Base-by-base conservation (phyloP, 2,329 filamentous ascomycete species). In the Botrytis cinerea region DNA sequence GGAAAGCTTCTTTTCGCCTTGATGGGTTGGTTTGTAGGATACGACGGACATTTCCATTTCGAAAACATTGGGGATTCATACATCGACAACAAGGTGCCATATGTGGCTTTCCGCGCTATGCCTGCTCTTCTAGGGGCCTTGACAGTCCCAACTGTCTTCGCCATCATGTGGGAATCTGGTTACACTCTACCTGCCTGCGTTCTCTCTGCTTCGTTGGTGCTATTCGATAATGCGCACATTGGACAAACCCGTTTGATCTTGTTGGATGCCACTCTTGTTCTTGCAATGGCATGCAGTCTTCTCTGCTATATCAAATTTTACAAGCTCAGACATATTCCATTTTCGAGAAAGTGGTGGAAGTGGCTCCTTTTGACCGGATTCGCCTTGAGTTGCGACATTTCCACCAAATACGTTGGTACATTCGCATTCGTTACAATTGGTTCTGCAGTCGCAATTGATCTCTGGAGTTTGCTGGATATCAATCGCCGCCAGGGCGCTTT, bases 111-210 rank as follows among this genome's bases (percentile, higher is more conserved):
- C 85, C 93, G 96, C 79, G 92, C 95, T 63, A 89, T 99, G 86
- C 96, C 96, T 60, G 96, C 96, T 74, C 89, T 96, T 68, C 90
- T 98, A 78, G 96, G 96, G 77, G 92, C 96, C 73, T 86, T 99
- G 78, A 99, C 96, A 18, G 94, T 99, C 70, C 92, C 95, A n/a
- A 92, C 95, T 66, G 91, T 93, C 73, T 99, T 97, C 83, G 85
- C 97, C 82, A 99, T 97, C 83, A 99, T 99, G 96, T 99, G 96
- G 96, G 96, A 99, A 84, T 98, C 96, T 68, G 96, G 95, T 76
- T 99, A 99, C 84, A 97, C 94, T 77, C 87, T 99, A 60, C 96
- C 96, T 18, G 96, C 96, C 73, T 97, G 93, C 82, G 86, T 98
- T 72, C 87, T 98, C 73, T 94, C 96, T 10, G 90, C 96, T 57